Evolutionary conservation across 129 eudicot species (phyloP).

Genomic region (Lactuca saligna): DNA sequence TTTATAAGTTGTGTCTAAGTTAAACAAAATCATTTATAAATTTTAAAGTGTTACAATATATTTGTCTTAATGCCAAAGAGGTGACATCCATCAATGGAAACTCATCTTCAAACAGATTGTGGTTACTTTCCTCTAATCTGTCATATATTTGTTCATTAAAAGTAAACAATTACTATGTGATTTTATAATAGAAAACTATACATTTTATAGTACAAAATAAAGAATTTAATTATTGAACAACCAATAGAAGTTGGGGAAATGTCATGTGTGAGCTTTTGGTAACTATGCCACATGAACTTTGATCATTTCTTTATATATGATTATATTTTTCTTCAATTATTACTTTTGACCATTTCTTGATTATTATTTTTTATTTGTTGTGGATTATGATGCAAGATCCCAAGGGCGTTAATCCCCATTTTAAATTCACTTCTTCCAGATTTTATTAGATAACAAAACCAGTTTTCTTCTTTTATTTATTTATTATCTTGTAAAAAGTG

Average conservation of each 20-base stretch:
- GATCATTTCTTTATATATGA: constrained; percentile 13
- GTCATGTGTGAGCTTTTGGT: constrained; percentile 5
- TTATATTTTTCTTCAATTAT: background rate
- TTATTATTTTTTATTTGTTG: background rate
- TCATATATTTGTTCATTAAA: constrained; percentile 3
- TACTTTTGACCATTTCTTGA: background rate
- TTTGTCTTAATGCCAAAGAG: too few species aligned
- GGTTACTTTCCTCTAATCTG: background rate
- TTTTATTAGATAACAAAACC: too few species aligned
- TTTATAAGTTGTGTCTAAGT: background rate
- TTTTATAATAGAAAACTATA: background rate
- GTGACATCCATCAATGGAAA: too few species aligned
- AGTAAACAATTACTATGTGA: background rate
- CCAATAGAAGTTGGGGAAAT: background rate
- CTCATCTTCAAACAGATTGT: background rate
- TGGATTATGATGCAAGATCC: background rate
- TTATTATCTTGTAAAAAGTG: too few species aligned
- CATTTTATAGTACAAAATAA: constrained; percentile 1
- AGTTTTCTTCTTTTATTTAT: too few species aligned
- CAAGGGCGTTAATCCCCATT: background rate
- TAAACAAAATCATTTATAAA: background rate
- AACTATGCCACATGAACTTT: constrained; percentile 18
- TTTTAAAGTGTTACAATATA: too few species aligned
- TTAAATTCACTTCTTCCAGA: too few species aligned
- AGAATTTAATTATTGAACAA: background rate